These are phyloP conservation scores for Melanomma pulvis-pyrius DNA, from an alignment of 495 filamentous ascomycete species.

Conservation along the genomic window DNA sequence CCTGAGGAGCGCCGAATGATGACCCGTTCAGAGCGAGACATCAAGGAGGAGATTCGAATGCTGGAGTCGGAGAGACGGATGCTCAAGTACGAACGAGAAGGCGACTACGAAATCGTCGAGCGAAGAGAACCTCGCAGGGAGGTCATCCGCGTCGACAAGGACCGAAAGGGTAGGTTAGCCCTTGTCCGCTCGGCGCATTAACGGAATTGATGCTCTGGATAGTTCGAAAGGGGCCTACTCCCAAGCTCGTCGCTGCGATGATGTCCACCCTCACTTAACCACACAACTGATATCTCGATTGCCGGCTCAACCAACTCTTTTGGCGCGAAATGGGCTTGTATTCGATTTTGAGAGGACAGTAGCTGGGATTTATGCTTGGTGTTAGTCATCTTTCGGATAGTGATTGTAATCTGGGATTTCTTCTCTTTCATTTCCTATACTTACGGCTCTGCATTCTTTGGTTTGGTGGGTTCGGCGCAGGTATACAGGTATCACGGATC, in stretches of 20 bases:
- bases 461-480: slow-evolving; percentile 1
- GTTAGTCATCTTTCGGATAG: background rate
- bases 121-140: slow-evolving; percentile 57
- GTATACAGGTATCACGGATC: background rate
- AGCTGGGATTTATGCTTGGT: background rate
- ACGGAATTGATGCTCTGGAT: slow-evolving; percentile 46
- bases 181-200: slow-evolving; percentile 60
- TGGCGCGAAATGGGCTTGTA: background rate
- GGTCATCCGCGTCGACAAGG: slow-evolving; percentile 70
- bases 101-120: slow-evolving; percentile 53
- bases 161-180: slow-evolving; percentile 84
- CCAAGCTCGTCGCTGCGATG: slow-evolving; percentile 71
- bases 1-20: slow-evolving; percentile 54
- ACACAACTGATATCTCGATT: background rate
- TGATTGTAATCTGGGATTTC: no score
- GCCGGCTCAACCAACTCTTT: background rate
- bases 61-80: slow-evolving; percentile 58
- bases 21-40: slow-evolving; percentile 53
- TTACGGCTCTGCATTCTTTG: background rate
- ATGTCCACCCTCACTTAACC: slow-evolving; percentile 72
- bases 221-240: slow-evolving; percentile 55
- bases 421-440: background rate
- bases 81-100: slow-evolving; percentile 49
- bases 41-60: slow-evolving; percentile 59
- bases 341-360: background rate